Percentiles rank a stretch among this genome's conserved stretches.
phyloP scores from a whole-genome alignment of 2,329 filamentous ascomycete species.

The Trichoderma lentiforme region DNA sequence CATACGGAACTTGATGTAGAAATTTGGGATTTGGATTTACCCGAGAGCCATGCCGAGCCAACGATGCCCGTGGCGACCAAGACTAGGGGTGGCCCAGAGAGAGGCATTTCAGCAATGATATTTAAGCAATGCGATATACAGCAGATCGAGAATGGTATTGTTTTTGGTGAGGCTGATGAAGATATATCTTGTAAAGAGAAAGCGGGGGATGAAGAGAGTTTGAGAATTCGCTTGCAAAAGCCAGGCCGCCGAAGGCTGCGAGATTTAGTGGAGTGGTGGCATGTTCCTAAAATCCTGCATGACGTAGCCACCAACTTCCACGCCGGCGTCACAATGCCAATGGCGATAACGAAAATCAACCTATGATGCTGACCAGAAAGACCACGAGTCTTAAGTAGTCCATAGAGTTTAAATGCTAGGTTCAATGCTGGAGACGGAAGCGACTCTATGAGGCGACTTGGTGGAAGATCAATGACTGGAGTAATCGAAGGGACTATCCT shows the following conservation, averaged over 20 bases:
- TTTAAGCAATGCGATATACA: not conserved
- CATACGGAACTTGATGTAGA: not conserved
- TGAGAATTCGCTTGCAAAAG: not conserved
- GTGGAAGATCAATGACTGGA: not conserved
- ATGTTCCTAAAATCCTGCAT: not conserved
- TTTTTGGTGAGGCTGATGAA: not conserved
- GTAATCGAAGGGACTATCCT: not conserved
- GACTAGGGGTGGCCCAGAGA: conserved; percentile 31
- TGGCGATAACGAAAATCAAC: not conserved
- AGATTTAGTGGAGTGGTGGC: not conserved
- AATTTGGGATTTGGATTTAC: conserved; percentile 22
- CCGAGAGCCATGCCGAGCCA: conserved; percentile 38
- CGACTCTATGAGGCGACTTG: not conserved
- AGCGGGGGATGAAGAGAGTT: not conserved
- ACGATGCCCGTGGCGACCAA: conserved; percentile 38
- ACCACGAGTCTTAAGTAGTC: not conserved
- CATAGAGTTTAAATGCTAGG: not conserved
- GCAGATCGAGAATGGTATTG: not conserved
- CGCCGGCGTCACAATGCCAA: not conserved
- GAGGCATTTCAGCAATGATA: conserved; percentile 18
- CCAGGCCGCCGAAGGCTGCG: not conserved
- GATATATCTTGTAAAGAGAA: no score
- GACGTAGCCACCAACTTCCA: not conserved
- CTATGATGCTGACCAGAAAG: not conserved
- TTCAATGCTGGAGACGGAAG: not conserved